Percentiles rank a stretch among this genome's conserved stretches.
Conservation (phyloP, 805 yeast genomes). For the Starmerella cellae region DNA sequence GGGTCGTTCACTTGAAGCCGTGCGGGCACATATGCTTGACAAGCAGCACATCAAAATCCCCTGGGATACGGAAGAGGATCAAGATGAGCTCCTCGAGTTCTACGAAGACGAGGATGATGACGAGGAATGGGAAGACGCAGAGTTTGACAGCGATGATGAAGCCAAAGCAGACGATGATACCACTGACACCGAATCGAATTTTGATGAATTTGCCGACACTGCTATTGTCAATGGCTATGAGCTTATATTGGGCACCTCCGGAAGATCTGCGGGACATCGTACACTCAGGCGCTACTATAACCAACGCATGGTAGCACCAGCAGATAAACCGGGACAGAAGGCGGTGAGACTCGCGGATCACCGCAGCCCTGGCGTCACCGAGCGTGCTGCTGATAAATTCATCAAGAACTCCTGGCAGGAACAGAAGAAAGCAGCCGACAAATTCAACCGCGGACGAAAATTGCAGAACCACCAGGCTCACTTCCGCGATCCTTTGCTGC, state of each 20-base stretch:
- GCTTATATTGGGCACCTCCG: conserved; percentile 54
- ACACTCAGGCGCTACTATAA: conserved; percentile 56
- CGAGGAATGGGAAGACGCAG: conserved; percentile 29
- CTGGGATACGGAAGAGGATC: conserved; percentile 69
- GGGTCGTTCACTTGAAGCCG: conserved; percentile 75
- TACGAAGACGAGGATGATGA: conserved; percentile 69
- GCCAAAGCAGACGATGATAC: conserved; percentile 24
- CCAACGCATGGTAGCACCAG: conserved; percentile 44
- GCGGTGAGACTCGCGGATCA: conserved; percentile 59
- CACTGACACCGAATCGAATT: conserved; percentile 13
- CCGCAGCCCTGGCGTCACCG: conserved; percentile 33
- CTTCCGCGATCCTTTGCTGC: conserved; percentile 60
- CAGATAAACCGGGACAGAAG: conserved; percentile 44
- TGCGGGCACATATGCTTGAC: conserved; percentile 72
- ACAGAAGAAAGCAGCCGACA: conserved; percentile 36
- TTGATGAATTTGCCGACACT: conserved; percentile 22
- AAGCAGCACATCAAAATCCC: conserved; percentile 86
- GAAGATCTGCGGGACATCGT: conserved; percentile 71
- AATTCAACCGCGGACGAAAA: conserved; percentile 39
- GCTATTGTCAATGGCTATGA: conserved; percentile 49
- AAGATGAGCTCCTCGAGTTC: conserved; percentile 59
- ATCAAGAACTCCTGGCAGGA: conserved; percentile 52
- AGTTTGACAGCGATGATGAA: conserved; percentile 19
- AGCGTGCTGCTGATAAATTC: conserved; percentile 27
- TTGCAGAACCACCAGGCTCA: conserved; percentile 74